Evolutionary conservation across 2,329 filamentous ascomycete genomes (phyloP).

Genomic region (Achaetomium macrosporum): DNA sequence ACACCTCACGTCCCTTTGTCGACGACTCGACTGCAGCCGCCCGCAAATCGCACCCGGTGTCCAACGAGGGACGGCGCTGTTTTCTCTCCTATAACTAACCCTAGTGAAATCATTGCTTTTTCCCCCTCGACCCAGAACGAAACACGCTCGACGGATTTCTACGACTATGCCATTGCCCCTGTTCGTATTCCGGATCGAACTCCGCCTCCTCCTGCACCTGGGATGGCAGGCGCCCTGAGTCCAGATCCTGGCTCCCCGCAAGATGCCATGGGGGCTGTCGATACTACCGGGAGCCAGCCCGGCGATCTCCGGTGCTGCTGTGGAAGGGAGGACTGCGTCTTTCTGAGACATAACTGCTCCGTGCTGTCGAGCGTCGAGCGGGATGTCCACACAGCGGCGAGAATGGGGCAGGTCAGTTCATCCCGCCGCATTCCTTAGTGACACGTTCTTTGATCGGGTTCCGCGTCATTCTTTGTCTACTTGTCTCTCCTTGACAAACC

Average conservation of each 20-base stretch:
- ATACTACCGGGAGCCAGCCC: constrained; percentile 6
- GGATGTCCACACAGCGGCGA: constrained; percentile 79
- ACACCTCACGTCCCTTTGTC: background rate
- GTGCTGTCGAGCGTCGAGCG: constrained; percentile 77
- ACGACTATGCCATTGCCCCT: constrained; percentile 15
- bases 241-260: background rate
- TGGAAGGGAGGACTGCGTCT: constrained; percentile 70
- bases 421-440: constrained; percentile 23
- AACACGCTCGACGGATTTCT: background rate
- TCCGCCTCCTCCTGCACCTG: constrained; percentile 13
- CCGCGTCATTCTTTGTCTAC: constrained; percentile 5
- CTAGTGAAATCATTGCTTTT: too few relatives aligned
- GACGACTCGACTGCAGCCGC: too few relatives aligned
- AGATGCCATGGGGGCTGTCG: constrained; percentile 14
- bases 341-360: constrained; percentile 72
- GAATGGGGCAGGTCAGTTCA: constrained; percentile 78
- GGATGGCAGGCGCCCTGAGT: constrained; percentile 12
- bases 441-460: background rate
- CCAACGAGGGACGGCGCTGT: too few relatives aligned
- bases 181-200: background rate
- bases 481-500: background rate
- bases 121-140: too few relatives aligned
- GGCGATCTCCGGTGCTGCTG: constrained; percentile 67
- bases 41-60: too few relatives aligned
- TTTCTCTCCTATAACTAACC: too few relatives aligned